These are phyloP conservation scores for Metarhizium humberi DNA, from an alignment of 2,329 filamentous ascomycete species.

Conservation along the genomic window DNA sequence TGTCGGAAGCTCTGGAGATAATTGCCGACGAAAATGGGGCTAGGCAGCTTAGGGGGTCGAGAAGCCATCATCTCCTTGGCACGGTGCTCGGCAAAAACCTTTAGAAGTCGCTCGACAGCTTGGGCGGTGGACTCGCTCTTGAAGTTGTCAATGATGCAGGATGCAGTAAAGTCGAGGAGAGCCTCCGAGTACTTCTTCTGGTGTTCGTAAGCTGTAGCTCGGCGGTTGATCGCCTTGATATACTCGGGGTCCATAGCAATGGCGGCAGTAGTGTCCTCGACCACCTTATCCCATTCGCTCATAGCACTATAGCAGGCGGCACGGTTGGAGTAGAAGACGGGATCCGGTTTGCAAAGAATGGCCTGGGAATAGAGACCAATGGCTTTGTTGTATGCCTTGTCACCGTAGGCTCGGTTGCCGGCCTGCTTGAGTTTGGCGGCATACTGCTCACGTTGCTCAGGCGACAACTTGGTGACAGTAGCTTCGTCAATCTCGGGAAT, in stretches of 20 bases:
- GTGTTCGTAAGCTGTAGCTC: slow-evolving; percentile 94
- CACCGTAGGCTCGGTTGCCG: slow-evolving; percentile 92
- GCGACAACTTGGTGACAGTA: slow-evolving; percentile 40
- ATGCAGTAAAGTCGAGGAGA: slow-evolving; percentile 93
- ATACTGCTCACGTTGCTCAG: slow-evolving; percentile 72
- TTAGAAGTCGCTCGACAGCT: slow-evolving; percentile 84
- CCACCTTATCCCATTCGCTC: slow-evolving; percentile 87
- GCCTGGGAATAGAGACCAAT: slow-evolving; percentile 95
- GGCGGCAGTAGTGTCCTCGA: slow-evolving; percentile 93
- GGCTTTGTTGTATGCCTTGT: slow-evolving; percentile 86
- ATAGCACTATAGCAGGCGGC: slow-evolving; percentile 95
- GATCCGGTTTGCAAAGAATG: slow-evolving; percentile 92
- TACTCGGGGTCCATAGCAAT: slow-evolving; percentile 92
- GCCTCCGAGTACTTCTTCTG: slow-evolving; percentile 86
- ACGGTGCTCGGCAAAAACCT: slow-evolving; percentile 94
- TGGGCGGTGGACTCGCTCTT: slow-evolving; percentile 82
- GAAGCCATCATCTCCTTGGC: slow-evolving; percentile 82
- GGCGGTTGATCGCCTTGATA: slow-evolving; percentile 93
- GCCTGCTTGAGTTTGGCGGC: slow-evolving; percentile 88
- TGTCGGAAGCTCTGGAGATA: slow-evolving; percentile 97
- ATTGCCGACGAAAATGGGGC: slow-evolving; percentile 94
- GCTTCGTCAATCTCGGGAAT: slow-evolving; percentile 57
- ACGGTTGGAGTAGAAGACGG: slow-evolving; percentile 97
- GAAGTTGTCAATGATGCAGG: slow-evolving; percentile 98
- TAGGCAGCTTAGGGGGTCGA: slow-evolving; percentile 80